Evolutionary conservation across 2,329 filamentous ascomycete species (phyloP).

Genomic region (Penicillium fuscoglaucum): DNA sequence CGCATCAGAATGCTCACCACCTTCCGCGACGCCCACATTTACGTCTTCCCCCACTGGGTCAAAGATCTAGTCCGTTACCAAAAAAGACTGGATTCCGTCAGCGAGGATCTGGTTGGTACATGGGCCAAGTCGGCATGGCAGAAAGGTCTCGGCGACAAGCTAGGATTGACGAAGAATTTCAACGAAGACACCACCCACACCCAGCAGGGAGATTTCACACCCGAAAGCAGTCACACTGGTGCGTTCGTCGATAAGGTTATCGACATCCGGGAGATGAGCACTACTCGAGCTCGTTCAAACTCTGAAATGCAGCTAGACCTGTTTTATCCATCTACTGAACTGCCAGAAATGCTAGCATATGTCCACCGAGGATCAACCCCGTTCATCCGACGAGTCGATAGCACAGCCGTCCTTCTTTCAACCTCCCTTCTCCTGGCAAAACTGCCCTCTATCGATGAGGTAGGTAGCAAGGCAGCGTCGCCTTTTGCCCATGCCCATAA

Average conservation of each 20-base stretch:
- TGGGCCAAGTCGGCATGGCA: slow-evolving; percentile 9
- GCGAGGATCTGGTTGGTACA: slow-evolving; percentile 1
- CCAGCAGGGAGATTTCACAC: not conserved
- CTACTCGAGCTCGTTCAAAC: not conserved
- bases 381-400: slow-evolving; percentile 5
- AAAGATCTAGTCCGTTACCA: slow-evolving; percentile 1
- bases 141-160: slow-evolving; percentile 1
- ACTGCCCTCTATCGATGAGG: slow-evolving; percentile 1
- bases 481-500: slow-evolving; percentile 2
- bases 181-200: not conserved
- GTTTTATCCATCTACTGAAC: not conserved
- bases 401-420: not conserved
- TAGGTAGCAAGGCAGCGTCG: not conserved
- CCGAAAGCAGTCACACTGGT: not conserved
- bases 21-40: slow-evolving; percentile 6
- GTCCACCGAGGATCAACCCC: not conserved
- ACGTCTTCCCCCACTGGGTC: slow-evolving; percentile 3
- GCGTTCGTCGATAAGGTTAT: not conserved
- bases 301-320: not conserved
- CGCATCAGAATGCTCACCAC: slow-evolving; percentile 1
- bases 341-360: not conserved
- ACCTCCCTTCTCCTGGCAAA: slow-evolving; percentile 6
- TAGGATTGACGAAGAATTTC: slow-evolving; percentile 3
- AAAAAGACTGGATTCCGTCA: not conserved
- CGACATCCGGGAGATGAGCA: not conserved